phyloP scores from a whole-genome alignment of 768 basidiomycete genomes.

The Astraeus odoratus region DNA sequence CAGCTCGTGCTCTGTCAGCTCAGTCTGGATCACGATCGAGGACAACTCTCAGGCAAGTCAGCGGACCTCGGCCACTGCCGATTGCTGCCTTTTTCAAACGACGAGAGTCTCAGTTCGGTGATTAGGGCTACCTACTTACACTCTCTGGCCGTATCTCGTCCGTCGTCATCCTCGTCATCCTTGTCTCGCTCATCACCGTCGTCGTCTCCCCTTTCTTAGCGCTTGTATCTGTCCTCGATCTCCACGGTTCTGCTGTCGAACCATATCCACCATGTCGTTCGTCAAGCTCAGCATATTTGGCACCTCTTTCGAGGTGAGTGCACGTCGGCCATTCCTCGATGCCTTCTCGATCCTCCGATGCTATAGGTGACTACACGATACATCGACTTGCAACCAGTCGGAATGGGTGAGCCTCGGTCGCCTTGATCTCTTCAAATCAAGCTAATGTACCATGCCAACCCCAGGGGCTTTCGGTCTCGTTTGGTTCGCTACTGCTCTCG shows the following conservation, averaged over 20 bases:
- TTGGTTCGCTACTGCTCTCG: conserved; percentile 50
- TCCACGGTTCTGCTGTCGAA: background rate
- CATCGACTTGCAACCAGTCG: conserved; percentile 98
- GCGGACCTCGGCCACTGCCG: conserved; percentile 7
- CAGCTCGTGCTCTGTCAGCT: too few relatives aligned
- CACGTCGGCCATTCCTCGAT: conserved; percentile 9
- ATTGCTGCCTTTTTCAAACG: background rate
- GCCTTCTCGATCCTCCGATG: conserved; percentile 13
- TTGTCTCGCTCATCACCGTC: conserved; percentile 9
- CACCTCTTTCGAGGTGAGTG: conserved; percentile 86
- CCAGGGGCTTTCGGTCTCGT: conserved; percentile 96
- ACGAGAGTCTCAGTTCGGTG: too few relatives aligned
- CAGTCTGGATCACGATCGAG: too few relatives aligned
- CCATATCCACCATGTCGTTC: conserved; percentile 61
- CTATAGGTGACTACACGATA: conserved; percentile 92
- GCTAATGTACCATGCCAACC: conserved; percentile 5
- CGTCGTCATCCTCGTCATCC: conserved; percentile 13
- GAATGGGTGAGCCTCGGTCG: conserved; percentile 73
- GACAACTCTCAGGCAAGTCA: too few relatives aligned
- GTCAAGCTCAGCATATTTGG: conserved; percentile 99
- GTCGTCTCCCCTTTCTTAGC: conserved; percentile 10
- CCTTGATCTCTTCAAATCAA: conserved; percentile 12
- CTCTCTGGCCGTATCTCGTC: conserved; percentile 9
- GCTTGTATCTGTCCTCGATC: background rate
- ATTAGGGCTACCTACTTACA: background rate